Evolutionary conservation across 305 asterid genomes (phyloP), one percentile per base, ranked within the genome.

Genomic region (Fraxinus floribunda): DNA sequence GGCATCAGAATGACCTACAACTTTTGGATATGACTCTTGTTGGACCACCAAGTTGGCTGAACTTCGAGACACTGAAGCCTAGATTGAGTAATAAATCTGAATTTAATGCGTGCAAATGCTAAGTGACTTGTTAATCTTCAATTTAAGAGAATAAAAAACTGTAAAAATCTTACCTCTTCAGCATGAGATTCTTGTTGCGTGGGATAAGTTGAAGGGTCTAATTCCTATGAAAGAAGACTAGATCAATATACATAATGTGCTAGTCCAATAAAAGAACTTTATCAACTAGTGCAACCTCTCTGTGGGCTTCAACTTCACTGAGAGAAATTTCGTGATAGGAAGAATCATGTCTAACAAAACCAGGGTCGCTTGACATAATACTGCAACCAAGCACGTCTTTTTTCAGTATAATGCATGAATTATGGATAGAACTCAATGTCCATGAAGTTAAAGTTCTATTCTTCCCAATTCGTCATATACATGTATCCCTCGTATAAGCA

Each of bases 341-440:
- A 80, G 84, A 66, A 55, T 78, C 57, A 76, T 16, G 71, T 66
- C 81, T 13, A 62, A 86, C 83, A 85, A 82, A 62, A 26, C 91
- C 92, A 44, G 94, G 94, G 87, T 90, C 94, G 26, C 74, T 46
- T 29, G 80, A 84, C 83, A 88, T 78, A 83, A 88, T 81, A 79
- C 94, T 90, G 88, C 15, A 88, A 80, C 78, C 83, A 87, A 85
- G 4, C 36, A 30, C 18, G 62, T 80, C 78, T 52, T 32, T 32
- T 32, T 71, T 86, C 70, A 83, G 74, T 73, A 80, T 36, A 81
- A 30, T 26, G 60, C 62, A 32, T 60, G 72, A 70, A 39, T 30
- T 70, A 60, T 41, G 32, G 29, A 49, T 57, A 68, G 70, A 71
- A 64, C 15, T 41, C 15, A 49, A 24, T 9, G 77, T 26, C n/a